A percentile compares a stretch with the other conserved stretches of the same genome.
Evolutionary conservation across 1,284 basidiomycete species (phyloP).

Genomic region (Cutaneotrichosporon curvatum): DNA sequence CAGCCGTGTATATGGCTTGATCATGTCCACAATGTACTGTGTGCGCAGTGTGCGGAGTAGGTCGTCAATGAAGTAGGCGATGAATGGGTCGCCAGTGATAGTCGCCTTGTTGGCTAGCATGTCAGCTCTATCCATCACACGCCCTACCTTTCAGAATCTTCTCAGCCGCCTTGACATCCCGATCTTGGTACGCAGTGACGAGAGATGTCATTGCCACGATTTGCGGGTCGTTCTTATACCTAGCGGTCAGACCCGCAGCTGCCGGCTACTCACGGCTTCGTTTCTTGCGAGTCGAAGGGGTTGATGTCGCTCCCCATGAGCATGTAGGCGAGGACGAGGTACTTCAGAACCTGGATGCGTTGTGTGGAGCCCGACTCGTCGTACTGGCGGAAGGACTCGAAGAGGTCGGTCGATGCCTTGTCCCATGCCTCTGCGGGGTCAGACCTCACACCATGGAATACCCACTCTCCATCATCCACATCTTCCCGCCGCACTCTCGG

Average conservation of each 20-base stretch:
- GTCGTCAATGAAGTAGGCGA: constrained; percentile 88
- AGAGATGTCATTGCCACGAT: constrained; percentile 98
- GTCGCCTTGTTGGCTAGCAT: constrained; percentile 75
- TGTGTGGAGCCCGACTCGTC: constrained; percentile 96
- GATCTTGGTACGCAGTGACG: constrained; percentile 88
- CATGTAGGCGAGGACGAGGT: constrained; percentile 97
- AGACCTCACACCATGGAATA: constrained; percentile 10
- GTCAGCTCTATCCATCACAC: constrained; percentile 13
- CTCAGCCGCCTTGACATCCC: constrained; percentile 93
- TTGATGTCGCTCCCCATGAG: constrained; percentile 97
- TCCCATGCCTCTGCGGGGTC: constrained; percentile 75
- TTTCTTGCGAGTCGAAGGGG: constrained; percentile 98
- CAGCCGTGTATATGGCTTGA: constrained; percentile 91
- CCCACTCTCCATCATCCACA: constrained; percentile 99
- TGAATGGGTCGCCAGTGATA: constrained; percentile 92
- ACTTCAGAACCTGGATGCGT: constrained; percentile 95
- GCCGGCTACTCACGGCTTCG: constrained; percentile 68
- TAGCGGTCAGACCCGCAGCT: constrained; percentile 36
- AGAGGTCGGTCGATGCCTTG: constrained; percentile 93
- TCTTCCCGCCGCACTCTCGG: constrained; percentile 98
- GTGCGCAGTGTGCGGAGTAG: constrained; percentile 85
- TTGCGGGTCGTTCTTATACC: constrained; percentile 92
- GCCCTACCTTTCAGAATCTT: constrained; percentile 73
- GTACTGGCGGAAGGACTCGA: constrained; percentile 97
- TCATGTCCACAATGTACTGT: constrained; percentile 93